Evolutionary conservation across 352 stramenopile species (phyloP), one percentile per base, ranked within the genome.

Genomic region (Pythium biforme): DNA sequence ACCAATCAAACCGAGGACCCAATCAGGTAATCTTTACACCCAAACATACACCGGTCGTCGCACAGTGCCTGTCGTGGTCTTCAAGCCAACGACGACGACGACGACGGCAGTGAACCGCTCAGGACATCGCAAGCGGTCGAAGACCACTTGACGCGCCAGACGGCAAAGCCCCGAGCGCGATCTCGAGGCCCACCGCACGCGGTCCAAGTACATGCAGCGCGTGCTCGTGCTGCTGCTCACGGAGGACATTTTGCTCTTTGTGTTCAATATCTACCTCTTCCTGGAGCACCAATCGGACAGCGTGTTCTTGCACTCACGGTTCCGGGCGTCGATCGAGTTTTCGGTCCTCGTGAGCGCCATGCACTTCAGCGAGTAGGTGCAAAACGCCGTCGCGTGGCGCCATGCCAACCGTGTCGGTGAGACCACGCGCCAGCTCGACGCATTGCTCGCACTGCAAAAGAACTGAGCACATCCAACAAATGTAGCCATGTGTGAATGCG

Each of bases 181-280:
- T 9, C 54, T 71, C 5, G 64, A 64, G 55, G 53, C 65, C 50
- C 53, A 66, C 27, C 60, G 50, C 20, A 48, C 55, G 31, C 53
- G 49, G 12, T 55, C 48, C 34, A 68, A 54, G 41, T 62, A 66
- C 55, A 69, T 69, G 54, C 59, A 72, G 51, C 59, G 59, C 54
- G 53, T 71, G 58, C 47, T 63, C 26, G 54, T 57, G 19, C 52
- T 58, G 8, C 17, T 71, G 5, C 37, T 71, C 7, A 62, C 60
- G 6, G 66, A 72, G 20, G 59, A 68, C 43, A 51, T 69, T 25
- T 22, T 69, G 43, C 43, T 72, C 25, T 58, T 69, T 46, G 37
- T 69, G 11, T 58, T 69, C 39, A 65, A 65, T 23, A 12, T 72
- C 11, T 72, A 68, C 49, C 63, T 72, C 41, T 69, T 69, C 55